Percentiles rank a stretch among this genome's conserved stretches.
Evolutionary conservation across 2,329 filamentous ascomycete genomes (phyloP).

Genomic region (Fusarium nanum): DNA sequence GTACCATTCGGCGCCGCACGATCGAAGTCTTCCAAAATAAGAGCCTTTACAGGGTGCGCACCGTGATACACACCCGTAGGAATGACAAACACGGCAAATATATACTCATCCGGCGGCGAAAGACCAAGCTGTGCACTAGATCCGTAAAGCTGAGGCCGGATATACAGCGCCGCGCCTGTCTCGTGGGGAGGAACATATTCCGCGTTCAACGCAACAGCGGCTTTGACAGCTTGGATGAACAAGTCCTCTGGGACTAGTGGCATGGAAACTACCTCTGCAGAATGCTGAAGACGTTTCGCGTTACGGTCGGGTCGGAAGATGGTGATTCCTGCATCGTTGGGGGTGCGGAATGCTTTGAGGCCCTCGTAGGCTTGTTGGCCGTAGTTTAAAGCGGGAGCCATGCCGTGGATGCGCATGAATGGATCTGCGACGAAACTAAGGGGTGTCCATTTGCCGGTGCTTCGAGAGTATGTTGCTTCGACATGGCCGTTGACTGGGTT

Average conservation of each 20-base stretch:
- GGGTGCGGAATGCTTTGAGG: slow-evolving; percentile 92
- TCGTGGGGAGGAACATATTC: slow-evolving; percentile 90
- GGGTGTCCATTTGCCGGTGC: slow-evolving; percentile 80
- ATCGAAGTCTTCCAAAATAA: slow-evolving; percentile 94
- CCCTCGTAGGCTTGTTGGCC: slow-evolving; percentile 98
- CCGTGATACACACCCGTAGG: slow-evolving; percentile 97
- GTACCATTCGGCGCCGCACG: slow-evolving; percentile 91
- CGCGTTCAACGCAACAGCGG: slow-evolving; percentile 89
- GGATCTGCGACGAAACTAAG: slow-evolving; percentile 86
- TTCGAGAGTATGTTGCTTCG: slow-evolving; percentile 82
- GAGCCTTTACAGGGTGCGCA: slow-evolving; percentile 83
- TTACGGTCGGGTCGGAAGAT: slow-evolving; percentile 92
- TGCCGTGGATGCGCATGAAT: slow-evolving; percentile 89
- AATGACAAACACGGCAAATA: slow-evolving; percentile 88
- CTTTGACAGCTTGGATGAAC: slow-evolving; percentile 80
- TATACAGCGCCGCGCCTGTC: slow-evolving; percentile 91
- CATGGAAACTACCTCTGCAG: slow-evolving; percentile 84
- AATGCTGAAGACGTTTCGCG: slow-evolving; percentile 85
- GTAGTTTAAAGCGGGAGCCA: slow-evolving; percentile 96
- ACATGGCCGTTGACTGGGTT: slow-evolving; percentile 88
- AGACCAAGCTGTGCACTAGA: slow-evolving; percentile 88
- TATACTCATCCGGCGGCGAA: slow-evolving; percentile 90
- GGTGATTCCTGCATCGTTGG: slow-evolving; percentile 75
- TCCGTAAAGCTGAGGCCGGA: slow-evolving; percentile 89
- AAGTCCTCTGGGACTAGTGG: slow-evolving; percentile 80